These are phyloP conservation scores for Colletotrichum costaricense DNA, from an alignment of 2,329 filamentous ascomycete genomes.

Conservation along the genomic window DNA sequence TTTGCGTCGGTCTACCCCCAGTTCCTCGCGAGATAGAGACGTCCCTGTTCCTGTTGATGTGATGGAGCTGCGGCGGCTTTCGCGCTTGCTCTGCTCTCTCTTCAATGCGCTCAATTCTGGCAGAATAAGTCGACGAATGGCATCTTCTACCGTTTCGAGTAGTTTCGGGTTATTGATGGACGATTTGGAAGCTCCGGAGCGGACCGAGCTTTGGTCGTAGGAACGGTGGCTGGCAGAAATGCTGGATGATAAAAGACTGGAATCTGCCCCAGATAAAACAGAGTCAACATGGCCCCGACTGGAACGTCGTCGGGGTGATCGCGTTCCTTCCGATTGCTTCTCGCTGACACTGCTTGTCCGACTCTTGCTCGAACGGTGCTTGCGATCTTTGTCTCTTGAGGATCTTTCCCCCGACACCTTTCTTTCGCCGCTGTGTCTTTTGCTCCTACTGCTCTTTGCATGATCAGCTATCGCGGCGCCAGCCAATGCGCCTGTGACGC, in stretches of 20 bases:
- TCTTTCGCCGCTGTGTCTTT: constrained; percentile 55
- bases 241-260: constrained; percentile 65
- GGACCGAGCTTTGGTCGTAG: constrained; percentile 64
- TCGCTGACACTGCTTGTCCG: constrained; percentile 62
- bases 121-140: constrained; percentile 87
- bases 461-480: constrained; percentile 55
- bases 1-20: constrained; percentile 70
- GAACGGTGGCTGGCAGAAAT: constrained; percentile 66
- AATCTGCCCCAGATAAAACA: constrained; percentile 63
- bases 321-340: constrained; percentile 57
- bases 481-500: constrained; percentile 50
- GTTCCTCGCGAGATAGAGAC: constrained; percentile 65
- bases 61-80: constrained; percentile 75
- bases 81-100: constrained; percentile 84
- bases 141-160: constrained; percentile 91
- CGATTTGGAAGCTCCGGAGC: constrained; percentile 66
- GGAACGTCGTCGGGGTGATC: constrained; percentile 60
- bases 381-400: constrained; percentile 61
- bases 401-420: constrained; percentile 51
- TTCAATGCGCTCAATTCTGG: constrained; percentile 94
- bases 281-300: constrained; percentile 66
- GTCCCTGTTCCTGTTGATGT: constrained; percentile 62
- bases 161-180: constrained; percentile 94
- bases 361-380: constrained; percentile 59
- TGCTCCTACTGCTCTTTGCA: constrained; percentile 56